A percentile compares a stretch with the other conserved stretches of the same genome.
These are phyloP conservation scores for Gaeumannomyces sp. DNA, from an alignment of 2,329 filamentous ascomycete species.

Conservation along the genomic window DNA sequence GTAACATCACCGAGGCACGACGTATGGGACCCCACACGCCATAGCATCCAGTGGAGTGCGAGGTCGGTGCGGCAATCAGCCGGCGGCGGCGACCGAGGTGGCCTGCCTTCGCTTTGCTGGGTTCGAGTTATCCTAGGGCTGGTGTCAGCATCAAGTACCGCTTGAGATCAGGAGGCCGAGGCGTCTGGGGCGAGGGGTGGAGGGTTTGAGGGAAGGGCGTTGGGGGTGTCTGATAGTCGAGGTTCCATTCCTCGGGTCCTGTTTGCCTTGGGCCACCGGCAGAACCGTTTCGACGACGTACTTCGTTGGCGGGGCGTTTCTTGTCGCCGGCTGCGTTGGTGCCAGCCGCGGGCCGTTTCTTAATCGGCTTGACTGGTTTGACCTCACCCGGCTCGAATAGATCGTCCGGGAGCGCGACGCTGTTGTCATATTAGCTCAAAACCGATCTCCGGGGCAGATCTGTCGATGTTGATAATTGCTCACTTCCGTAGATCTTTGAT, in stretches of 20 bases:
- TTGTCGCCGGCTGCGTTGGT: constrained; percentile 35
- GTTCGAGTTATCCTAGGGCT: constrained; percentile 7
- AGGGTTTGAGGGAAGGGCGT: not conserved
- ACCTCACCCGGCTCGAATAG: constrained; percentile 77
- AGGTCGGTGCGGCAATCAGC: not conserved
- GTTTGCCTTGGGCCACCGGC: not conserved
- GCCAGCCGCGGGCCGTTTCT: constrained; percentile 18
- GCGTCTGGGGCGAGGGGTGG: not conserved
- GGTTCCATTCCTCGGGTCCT: not conserved
- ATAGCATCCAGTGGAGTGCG: not conserved
- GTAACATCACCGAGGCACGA: constrained; percentile 7
- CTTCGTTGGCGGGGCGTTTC: constrained; percentile 32
- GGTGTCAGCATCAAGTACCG: not conserved
- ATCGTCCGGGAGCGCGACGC: constrained; percentile 82
- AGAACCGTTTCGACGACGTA: constrained; percentile 1
- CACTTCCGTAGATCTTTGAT: constrained; percentile 85
- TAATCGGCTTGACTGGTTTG: constrained; percentile 47
- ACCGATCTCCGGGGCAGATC: not conserved
- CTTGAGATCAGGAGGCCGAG: not conserved
- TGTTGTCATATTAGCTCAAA: constrained; percentile 31
- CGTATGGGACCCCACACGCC: not conserved
- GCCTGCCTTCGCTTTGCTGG: constrained; percentile 8
- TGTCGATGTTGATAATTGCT: constrained; percentile 26
- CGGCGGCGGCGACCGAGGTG: not conserved
- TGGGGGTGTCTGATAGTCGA: not conserved